Conservation (phyloP, 2,329 filamentous ascomycete genomes). For the Trichoderma hamatum region DNA sequence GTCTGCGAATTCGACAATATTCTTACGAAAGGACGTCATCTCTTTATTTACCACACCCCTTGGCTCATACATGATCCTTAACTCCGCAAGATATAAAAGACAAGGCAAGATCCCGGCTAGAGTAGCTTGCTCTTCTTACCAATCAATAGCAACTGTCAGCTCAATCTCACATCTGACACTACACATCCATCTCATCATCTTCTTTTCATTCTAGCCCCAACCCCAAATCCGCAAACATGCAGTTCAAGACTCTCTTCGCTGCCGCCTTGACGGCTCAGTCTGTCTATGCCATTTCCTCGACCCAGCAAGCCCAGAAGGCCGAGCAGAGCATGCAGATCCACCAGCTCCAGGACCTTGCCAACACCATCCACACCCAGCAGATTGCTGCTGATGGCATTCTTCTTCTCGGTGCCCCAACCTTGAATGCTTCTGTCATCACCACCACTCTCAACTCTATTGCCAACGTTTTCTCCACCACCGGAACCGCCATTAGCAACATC, state of each 20-base stretch:
- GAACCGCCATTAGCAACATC: slow-evolving; percentile 15
- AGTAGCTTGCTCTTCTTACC: no score
- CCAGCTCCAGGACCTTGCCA: neutral
- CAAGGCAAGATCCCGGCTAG: neutral
- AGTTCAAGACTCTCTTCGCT: slow-evolving; percentile 30
- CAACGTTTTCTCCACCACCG: slow-evolving; percentile 27
- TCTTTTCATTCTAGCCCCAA: neutral
- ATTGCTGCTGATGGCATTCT: neutral
- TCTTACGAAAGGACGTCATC: neutral
- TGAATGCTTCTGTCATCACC: neutral
- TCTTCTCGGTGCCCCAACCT: neutral
- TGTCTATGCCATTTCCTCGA: slow-evolving; percentile 25
- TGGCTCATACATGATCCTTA: neutral
- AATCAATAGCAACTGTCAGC: neutral
- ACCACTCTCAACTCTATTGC: slow-evolving; percentile 26
- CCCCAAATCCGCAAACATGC: slow-evolving; percentile 23
- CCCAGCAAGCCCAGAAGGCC: slow-evolving; percentile 9
- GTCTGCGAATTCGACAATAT: neutral
- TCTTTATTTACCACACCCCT: neutral
- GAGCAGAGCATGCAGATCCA: neutral
- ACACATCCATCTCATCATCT: neutral
- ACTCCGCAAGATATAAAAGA: slow-evolving; percentile 6
- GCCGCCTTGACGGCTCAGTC: slow-evolving; percentile 29
- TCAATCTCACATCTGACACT: neutral
- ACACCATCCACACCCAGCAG: neutral